Evolutionary conservation across 2,329 filamentous ascomycete species (phyloP).

Genomic region (Apiospora saccharicola): DNA sequence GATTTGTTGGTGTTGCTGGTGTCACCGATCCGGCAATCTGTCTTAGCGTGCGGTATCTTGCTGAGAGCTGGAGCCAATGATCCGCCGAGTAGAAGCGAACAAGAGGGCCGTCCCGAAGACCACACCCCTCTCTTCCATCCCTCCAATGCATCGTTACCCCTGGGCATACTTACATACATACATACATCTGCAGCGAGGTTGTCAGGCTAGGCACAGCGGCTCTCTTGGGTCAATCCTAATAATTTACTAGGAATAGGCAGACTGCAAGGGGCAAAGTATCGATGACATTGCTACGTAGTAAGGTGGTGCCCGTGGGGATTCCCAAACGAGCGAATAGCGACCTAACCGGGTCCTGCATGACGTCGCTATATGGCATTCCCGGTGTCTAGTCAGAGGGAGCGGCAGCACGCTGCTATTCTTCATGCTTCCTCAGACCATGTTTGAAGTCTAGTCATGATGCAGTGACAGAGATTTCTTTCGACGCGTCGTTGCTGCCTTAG

Average conservation of each 20-base stretch:
- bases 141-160: neutral
- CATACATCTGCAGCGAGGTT: conserved; percentile 7
- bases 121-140: neutral
- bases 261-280: neutral
- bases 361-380: neutral
- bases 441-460: neutral
- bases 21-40: conserved; percentile 33
- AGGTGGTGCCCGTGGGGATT: neutral
- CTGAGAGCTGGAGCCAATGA: conserved; percentile 32
- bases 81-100: conserved; percentile 34
- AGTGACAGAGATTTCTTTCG: neutral
- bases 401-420: neutral
- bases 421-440: neutral
- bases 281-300: neutral
- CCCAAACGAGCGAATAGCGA: neutral
- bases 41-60: conserved; percentile 33
- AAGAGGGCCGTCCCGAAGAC: conserved; percentile 24
- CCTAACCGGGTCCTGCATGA: neutral
- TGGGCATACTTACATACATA: neutral
- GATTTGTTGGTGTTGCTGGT: conserved; percentile 25
- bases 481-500: neutral
- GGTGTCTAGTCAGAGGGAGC: neutral
- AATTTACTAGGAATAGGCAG: neutral
- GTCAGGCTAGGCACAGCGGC: conserved; percentile 16
- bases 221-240: neutral